Evolutionary conservation across 164 flowering plant species (phyloP).

Genomic region (Sedum album): DNA sequence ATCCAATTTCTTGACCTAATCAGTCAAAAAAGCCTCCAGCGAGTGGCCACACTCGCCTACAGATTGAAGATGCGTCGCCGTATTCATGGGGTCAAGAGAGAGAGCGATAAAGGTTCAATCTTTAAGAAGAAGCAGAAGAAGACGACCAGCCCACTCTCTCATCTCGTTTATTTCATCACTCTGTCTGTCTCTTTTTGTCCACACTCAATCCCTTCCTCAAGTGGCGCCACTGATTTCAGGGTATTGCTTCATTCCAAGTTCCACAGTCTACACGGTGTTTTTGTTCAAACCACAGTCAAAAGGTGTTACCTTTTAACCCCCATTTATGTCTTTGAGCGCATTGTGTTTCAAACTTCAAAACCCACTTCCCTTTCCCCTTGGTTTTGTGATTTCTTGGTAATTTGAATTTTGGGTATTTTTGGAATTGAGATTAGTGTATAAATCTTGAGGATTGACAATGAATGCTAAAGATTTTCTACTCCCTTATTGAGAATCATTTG

Average conservation of each 20-base stretch:
- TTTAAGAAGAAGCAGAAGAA: conserved; percentile 6
- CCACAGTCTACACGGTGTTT: conserved; percentile 1
- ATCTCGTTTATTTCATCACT: neutral
- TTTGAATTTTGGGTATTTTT: neutral
- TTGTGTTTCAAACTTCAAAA: neutral
- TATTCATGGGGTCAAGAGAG: neutral
- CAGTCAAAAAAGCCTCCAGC: neutral
- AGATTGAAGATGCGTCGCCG: conserved; percentile 2
- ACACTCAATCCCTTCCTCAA: too few relatives aligned
- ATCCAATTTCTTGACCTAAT: neutral
- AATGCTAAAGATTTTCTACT: neutral
- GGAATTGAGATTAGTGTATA: neutral
- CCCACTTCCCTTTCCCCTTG: neutral
- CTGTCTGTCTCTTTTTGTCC: neutral
- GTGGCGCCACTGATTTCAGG: too few relatives aligned
- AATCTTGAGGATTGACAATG: neutral
- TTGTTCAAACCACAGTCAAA: neutral
- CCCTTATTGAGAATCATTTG: conserved; percentile 6
- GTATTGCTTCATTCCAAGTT: neutral
- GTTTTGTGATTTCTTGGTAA: neutral
- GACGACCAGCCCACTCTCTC: neutral
- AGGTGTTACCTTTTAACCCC: neutral
- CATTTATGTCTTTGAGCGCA: neutral
- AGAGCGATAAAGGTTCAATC: neutral
- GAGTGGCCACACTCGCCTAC: neutral